A percentile compares a stretch with the other conserved stretches of the same genome.
Evolutionary conservation across 164 flowering plant species (phyloP).

Genomic region (Warburgia ugandensis): DNA sequence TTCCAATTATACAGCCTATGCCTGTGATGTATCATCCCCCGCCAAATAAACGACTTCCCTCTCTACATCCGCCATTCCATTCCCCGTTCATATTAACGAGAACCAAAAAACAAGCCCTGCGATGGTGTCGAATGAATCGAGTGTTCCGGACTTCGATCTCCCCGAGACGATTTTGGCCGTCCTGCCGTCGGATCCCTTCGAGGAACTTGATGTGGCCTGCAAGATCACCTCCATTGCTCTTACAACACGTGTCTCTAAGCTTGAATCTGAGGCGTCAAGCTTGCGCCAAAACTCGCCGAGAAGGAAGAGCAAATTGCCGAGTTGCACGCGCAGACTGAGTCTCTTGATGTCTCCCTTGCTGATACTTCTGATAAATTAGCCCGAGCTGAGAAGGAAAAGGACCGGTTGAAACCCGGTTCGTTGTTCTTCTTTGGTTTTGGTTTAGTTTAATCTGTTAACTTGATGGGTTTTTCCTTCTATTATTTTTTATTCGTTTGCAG

Average conservation of each 20-base stretch:
- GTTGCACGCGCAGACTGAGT: slow-evolving; percentile 51
- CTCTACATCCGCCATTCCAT: too few species aligned
- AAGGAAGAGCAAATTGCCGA: slow-evolving; percentile 47
- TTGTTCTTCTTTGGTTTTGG: not conserved
- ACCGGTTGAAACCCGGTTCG: not conserved
- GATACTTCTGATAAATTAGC: slow-evolving; percentile 52
- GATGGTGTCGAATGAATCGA: too few species aligned
- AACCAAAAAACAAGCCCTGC: too few species aligned
- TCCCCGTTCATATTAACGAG: too few species aligned
- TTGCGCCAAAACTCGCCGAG: slow-evolving; percentile 48
- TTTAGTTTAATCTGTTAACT: not conserved
- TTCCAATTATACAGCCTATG: too few species aligned
- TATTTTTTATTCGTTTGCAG: slow-evolving; percentile 25
- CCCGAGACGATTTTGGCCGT: slow-evolving; percentile 59
- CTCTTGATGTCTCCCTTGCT: slow-evolving; percentile 54
- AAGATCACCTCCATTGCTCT: slow-evolving; percentile 93
- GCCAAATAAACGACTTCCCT: too few species aligned
- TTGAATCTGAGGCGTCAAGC: slow-evolving; percentile 59
- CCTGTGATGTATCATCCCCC: too few species aligned
- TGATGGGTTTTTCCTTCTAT: not conserved
- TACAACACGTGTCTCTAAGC: slow-evolving; percentile 66
- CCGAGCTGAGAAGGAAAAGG: slow-evolving; percentile 48
- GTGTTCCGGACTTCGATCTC: slow-evolving; percentile 51
- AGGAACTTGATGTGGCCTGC: slow-evolving; percentile 90
- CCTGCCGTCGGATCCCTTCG: slow-evolving; percentile 83